phyloP scores from a whole-genome alignment of 208 protist species.

The Crithidia thermophila region DNA sequence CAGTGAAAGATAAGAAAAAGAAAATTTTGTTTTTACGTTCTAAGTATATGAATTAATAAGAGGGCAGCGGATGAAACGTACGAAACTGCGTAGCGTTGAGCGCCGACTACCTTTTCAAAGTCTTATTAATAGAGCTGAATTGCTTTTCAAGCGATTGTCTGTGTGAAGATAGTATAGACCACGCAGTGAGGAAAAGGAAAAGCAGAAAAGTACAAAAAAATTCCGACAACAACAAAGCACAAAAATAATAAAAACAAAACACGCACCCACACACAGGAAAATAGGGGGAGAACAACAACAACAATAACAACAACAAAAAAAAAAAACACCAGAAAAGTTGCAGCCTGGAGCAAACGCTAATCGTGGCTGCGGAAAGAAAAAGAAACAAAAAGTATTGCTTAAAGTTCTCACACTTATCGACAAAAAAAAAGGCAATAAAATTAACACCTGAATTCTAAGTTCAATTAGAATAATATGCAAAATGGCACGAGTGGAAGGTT shows the following conservation, averaged over 20 bases:
- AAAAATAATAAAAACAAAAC: background rate
- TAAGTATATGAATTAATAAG: background rate
- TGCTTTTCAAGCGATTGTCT: background rate
- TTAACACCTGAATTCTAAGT: too few relatives aligned
- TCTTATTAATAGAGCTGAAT: background rate
- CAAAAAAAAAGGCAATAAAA: too few relatives aligned
- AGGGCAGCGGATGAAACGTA: background rate
- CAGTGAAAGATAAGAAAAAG: constrained; percentile 10
- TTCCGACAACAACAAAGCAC: background rate
- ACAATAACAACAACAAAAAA: constrained; percentile 24
- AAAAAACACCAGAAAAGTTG: constrained; percentile 16
- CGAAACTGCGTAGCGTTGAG: constrained; percentile 3
- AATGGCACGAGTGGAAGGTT: too few relatives aligned
- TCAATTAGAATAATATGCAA: too few relatives aligned
- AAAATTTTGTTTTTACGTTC: background rate
- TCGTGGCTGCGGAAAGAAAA: too few relatives aligned
- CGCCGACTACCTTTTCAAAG: background rate
- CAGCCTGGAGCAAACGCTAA: too few relatives aligned
- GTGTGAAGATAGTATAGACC: background rate
- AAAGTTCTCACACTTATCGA: too few relatives aligned
- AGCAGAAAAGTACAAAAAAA: background rate
- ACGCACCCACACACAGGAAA: constrained; percentile 2
- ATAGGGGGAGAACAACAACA: background rate
- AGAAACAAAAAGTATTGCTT: too few relatives aligned
- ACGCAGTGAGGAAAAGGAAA: constrained; percentile 1